A percentile compares a stretch with the other conserved stretches of the same genome.
These are phyloP conservation scores for Trametes coccinea DNA, from an alignment of 768 basidiomycete species.

Conservation along the genomic window DNA sequence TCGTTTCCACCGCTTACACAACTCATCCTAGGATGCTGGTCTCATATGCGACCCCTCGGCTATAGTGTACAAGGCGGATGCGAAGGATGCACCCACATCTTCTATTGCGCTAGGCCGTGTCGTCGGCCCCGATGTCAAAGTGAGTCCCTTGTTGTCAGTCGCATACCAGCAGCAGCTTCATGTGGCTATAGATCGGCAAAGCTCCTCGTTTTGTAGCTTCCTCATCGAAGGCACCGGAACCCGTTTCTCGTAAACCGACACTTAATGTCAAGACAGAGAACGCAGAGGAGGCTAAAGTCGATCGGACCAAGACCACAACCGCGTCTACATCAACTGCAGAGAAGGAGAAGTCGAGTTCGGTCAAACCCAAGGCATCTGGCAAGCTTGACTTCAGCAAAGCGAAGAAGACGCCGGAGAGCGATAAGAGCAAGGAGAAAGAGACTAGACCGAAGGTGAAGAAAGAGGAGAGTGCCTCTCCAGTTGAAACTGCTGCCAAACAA, in stretches of 20 bases:
- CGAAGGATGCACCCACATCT: constrained; percentile 24
- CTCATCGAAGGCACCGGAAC: constrained; percentile 16
- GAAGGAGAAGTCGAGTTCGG: constrained; percentile 27
- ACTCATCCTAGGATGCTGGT: constrained; percentile 41
- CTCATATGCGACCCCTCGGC: constrained; percentile 40
- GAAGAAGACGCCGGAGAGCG: constrained; percentile 32
- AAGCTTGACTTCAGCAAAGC: constrained; percentile 67
- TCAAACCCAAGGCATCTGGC: constrained; percentile 41
- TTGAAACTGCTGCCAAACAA: constrained; percentile 12
- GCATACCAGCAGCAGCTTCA: neutral
- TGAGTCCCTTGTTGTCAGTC: constrained; percentile 4
- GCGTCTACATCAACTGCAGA: neutral
- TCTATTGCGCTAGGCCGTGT: constrained; percentile 29
- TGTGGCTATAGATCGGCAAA: constrained; percentile 23
- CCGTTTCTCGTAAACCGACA: constrained; percentile 16
- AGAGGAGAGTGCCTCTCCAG: constrained; percentile 14
- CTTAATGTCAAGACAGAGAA: constrained; percentile 15
- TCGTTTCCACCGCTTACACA: neutral
- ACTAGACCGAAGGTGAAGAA: constrained; percentile 18
- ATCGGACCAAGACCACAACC: neutral
- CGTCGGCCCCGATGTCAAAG: constrained; percentile 31
- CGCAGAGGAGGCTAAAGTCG: neutral
- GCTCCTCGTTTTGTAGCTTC: constrained; percentile 15
- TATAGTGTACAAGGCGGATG: constrained; percentile 37
- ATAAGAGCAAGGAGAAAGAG: constrained; percentile 19